A percentile compares a stretch with the other conserved stretches of the same genome.
These are phyloP conservation scores for Oryza brachyantha DNA, from an alignment of 176 grass and related monocot species.

Conservation along the genomic window DNA sequence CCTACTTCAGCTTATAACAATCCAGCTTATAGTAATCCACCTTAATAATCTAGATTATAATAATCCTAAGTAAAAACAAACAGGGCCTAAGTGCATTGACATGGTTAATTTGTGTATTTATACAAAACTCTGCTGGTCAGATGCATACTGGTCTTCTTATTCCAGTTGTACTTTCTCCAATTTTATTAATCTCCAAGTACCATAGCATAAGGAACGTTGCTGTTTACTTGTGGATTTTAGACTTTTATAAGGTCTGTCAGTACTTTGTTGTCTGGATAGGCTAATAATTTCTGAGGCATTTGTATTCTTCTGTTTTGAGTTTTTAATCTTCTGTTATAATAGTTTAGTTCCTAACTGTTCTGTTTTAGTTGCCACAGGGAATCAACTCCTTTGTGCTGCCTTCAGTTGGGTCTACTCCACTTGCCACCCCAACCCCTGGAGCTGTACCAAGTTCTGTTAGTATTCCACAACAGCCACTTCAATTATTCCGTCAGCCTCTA, in stretches of 20 bases:
- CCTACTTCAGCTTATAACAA: too few species aligned
- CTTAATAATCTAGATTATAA: too few species aligned
- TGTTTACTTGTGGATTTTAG: neutral
- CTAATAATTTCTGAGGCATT: neutral
- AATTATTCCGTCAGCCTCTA: conserved; percentile 64
- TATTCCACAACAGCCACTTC: conserved; percentile 70
- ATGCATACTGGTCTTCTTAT: neutral
- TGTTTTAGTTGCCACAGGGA: conserved; percentile 41
- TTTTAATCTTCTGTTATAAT: neutral
- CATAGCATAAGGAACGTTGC: neutral
- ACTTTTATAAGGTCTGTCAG: neutral
- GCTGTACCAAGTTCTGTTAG: conserved; percentile 58
- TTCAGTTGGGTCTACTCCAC: conserved; percentile 55
- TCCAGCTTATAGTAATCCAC: too few species aligned
- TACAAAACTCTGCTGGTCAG: neutral
- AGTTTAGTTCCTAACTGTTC: neutral
- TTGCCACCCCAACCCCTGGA: conserved; percentile 47
- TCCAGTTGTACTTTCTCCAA: neutral
- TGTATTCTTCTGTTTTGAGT: neutral
- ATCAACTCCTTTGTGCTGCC: conserved; percentile 40
- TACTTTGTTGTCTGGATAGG: neutral
- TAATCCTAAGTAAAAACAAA: too few species aligned
- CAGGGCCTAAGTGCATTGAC: neutral
- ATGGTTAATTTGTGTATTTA: neutral
- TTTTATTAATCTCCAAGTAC: neutral